phyloP scores from a whole-genome alignment of 768 basidiomycete genomes.

The Tulasnella sp. region DNA sequence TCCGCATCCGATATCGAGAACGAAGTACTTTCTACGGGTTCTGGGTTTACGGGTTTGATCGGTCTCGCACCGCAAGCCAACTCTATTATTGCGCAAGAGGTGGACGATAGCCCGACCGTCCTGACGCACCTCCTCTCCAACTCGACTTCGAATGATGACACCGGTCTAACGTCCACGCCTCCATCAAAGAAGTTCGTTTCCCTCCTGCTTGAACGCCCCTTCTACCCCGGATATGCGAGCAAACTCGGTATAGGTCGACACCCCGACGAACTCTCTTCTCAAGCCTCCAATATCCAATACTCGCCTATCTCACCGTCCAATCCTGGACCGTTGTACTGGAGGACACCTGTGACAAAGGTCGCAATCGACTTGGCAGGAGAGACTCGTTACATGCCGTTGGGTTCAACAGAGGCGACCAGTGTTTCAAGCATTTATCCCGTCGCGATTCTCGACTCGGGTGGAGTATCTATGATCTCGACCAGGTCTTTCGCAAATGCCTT shows the following conservation, averaged over 20 bases:
- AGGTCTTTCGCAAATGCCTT: conserved; percentile 59
- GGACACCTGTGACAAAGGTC: conserved; percentile 48
- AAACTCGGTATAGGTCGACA: conserved; percentile 64
- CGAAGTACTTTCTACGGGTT: conserved; percentile 47
- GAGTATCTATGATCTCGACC: conserved; percentile 58
- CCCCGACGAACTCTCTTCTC: conserved; percentile 37
- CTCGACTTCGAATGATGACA: conserved; percentile 37
- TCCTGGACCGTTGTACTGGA: conserved; percentile 52
- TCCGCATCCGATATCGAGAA: conserved; percentile 47
- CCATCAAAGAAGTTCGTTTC: conserved; percentile 60
- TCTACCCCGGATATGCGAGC: conserved; percentile 47
- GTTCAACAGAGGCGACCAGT: conserved; percentile 30
- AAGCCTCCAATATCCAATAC: conserved; percentile 48
- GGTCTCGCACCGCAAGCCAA: conserved; percentile 69
- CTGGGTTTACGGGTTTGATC: conserved; percentile 55
- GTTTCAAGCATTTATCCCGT: conserved; percentile 39
- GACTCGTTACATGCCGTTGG: conserved; percentile 37
- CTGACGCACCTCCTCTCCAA: conserved; percentile 66
- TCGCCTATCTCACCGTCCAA: conserved; percentile 38
- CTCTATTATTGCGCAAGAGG: conserved; percentile 54
- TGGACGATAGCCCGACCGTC: conserved; percentile 50
- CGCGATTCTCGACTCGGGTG: conserved; percentile 67
- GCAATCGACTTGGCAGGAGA: conserved; percentile 51
- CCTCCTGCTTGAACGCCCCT: conserved; percentile 60
- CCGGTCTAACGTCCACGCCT: conserved; percentile 29